A percentile compares a stretch with the other conserved stretches of the same genome.
These are phyloP conservation scores for Starmerella tilneyi DNA, from an alignment of 805 yeast genomes.

Conservation along the genomic window DNA sequence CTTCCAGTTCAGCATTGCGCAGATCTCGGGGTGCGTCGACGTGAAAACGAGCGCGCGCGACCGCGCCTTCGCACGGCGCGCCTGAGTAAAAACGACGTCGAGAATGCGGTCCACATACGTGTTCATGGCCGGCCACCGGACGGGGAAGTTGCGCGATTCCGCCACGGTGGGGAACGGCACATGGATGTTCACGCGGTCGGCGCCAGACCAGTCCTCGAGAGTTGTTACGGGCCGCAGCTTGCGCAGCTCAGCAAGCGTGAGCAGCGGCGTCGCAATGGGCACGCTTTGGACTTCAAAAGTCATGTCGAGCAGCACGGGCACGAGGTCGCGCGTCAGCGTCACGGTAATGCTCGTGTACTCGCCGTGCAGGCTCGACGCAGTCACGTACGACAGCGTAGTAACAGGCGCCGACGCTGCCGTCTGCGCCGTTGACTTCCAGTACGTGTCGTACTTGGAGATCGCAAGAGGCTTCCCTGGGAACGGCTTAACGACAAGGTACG, in stretches of 20 bases:
- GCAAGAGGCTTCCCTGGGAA: constrained; percentile 74
- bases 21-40: constrained; percentile 78
- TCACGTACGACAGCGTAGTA: constrained; percentile 54
- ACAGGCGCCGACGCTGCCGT: constrained; percentile 16
- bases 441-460: constrained; percentile 85
- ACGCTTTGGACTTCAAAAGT: constrained; percentile 66
- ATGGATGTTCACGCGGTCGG: constrained; percentile 25
- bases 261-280: constrained; percentile 31
- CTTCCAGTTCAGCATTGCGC: constrained; percentile 93
- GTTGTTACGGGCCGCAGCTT: constrained; percentile 19
- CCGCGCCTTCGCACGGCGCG: constrained; percentile 33
- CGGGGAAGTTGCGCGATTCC: constrained; percentile 21
- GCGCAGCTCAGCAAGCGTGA: constrained; percentile 26
- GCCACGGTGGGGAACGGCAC: constrained; percentile 25
- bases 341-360: constrained; percentile 61
- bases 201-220: constrained; percentile 28
- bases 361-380: constrained; percentile 83
- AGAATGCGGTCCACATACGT: constrained; percentile 65
- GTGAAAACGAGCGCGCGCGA: constrained; percentile 61
- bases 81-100: constrained; percentile 65
- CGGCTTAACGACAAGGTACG: constrained; percentile 79
- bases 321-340: constrained; percentile 68
- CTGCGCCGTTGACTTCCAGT: constrained; percentile 80
- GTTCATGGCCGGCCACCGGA: constrained; percentile 44
- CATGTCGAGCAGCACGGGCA: constrained; percentile 53